phyloP scores from a whole-genome alignment of 306 rosid species.

The Quercus bicolor region DNA sequence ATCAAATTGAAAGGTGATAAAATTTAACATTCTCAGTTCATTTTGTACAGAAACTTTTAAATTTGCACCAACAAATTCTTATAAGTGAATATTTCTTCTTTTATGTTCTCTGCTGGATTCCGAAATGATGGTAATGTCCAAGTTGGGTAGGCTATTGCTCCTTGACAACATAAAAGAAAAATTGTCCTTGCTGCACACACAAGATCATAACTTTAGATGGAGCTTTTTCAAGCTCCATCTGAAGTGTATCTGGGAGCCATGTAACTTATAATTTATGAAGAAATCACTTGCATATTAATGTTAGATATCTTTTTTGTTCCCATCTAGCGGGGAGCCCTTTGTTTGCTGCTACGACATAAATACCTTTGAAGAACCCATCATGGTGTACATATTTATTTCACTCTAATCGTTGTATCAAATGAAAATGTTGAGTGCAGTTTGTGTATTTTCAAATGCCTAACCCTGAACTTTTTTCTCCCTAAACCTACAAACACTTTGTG shows the following conservation, averaged over 20 bases:
- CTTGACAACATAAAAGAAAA: background rate
- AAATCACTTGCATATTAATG: background rate
- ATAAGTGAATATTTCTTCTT: too few species aligned
- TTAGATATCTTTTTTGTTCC: background rate
- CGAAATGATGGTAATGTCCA: background rate
- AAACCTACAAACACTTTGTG: too few species aligned
- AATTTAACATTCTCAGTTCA: too few species aligned
- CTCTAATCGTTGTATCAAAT: background rate
- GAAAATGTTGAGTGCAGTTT: background rate
- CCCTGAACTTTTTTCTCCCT: fast-evolving
- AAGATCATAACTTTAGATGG: background rate
- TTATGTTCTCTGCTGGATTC: background rate
- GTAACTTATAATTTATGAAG: background rate
- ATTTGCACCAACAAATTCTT: too few species aligned
- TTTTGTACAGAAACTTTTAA: too few species aligned
- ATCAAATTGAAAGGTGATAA: background rate
- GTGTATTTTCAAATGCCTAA: background rate
- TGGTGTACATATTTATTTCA: too few species aligned
- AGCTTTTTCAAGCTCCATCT: too few species aligned
- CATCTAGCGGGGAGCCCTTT: background rate
- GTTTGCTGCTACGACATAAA: background rate
- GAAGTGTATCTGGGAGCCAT: background rate
- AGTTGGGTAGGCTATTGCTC: background rate
- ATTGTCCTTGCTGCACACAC: background rate
- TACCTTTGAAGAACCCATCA: background rate